Conservation (phyloP, 2,329 filamentous ascomycete genomes). For the Colletotrichum chlorophyti region DNA sequence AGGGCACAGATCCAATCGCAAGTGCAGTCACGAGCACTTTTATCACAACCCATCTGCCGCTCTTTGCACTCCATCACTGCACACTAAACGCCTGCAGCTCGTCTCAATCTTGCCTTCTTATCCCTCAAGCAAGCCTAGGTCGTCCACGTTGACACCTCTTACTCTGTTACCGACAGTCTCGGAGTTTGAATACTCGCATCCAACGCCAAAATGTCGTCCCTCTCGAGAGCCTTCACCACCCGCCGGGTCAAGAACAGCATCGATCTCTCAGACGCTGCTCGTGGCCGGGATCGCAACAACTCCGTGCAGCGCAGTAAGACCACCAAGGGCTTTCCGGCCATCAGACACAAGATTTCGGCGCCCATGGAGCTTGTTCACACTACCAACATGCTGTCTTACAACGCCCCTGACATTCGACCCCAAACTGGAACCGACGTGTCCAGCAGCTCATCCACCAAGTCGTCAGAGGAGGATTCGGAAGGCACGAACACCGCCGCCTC, state of each 20-base stretch:
- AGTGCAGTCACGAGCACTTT: conserved; percentile 10
- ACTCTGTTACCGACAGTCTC: not conserved
- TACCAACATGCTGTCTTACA: conserved; percentile 95
- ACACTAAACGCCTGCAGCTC: conserved; percentile 3
- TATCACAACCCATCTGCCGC: conserved; percentile 17
- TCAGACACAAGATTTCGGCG: conserved; percentile 81
- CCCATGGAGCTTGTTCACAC: conserved; percentile 90
- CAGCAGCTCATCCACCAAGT: conserved; percentile 60
- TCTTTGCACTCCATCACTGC: conserved; percentile 4
- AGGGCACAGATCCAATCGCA: conserved; percentile 22
- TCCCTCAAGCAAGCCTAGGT: not conserved
- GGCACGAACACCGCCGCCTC: conserved; percentile 58
- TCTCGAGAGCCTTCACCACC: conserved; percentile 76
- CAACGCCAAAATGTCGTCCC: conserved; percentile 55
- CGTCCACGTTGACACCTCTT: not conserved
- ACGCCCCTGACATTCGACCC: conserved; percentile 79
- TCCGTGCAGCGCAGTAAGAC: conserved; percentile 57
- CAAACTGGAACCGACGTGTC: conserved; percentile 55
- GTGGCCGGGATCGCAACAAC: conserved; percentile 21
- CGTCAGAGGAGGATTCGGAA: conserved; percentile 77
- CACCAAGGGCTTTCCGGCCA: conserved; percentile 49
- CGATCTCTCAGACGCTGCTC: conserved; percentile 50
- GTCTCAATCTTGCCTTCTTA: conserved; percentile 9
- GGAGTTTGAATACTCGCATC: not conserved
- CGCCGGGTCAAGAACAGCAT: conserved; percentile 67